Conservation (phyloP, 192 early-diverging fungal species). For the Coemansia sp. region DNA sequence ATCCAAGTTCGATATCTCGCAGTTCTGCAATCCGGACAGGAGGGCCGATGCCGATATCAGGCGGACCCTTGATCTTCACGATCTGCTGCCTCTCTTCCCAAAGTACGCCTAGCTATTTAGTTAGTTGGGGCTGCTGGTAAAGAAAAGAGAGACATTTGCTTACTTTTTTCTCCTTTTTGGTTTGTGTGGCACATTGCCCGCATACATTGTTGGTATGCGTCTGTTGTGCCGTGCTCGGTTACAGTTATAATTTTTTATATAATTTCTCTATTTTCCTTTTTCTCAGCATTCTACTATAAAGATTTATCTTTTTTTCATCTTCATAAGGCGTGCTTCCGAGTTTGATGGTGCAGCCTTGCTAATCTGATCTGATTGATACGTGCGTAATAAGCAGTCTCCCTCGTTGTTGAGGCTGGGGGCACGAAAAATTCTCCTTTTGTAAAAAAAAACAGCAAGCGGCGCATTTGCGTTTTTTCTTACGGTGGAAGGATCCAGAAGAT, state of each 20-base stretch:
- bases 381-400: not conserved
- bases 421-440: slow-evolving; percentile 1
- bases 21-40: slow-evolving; percentile 32
- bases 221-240: not conserved
- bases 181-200: no score
- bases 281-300: not conserved
- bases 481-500: not conserved
- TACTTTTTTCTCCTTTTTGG: no score
- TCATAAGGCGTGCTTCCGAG: not conserved
- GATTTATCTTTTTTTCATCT: not conserved
- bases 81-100: slow-evolving; percentile 34
- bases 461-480: no score
- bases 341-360: not conserved
- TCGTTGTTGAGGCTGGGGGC: not conserved
- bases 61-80: slow-evolving; percentile 26
- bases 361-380: not conserved
- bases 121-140: not conserved
- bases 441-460: not conserved
- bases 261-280: not conserved
- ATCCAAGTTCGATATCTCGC: slow-evolving; percentile 43
- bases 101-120: slow-evolving; percentile 9
- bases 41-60: slow-evolving; percentile 34
- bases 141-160: no score
- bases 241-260: not conserved
- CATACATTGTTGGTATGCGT: not conserved